phyloP scores from a whole-genome alignment of 129 eudicot species.

The Kitagawia praeruptora region DNA sequence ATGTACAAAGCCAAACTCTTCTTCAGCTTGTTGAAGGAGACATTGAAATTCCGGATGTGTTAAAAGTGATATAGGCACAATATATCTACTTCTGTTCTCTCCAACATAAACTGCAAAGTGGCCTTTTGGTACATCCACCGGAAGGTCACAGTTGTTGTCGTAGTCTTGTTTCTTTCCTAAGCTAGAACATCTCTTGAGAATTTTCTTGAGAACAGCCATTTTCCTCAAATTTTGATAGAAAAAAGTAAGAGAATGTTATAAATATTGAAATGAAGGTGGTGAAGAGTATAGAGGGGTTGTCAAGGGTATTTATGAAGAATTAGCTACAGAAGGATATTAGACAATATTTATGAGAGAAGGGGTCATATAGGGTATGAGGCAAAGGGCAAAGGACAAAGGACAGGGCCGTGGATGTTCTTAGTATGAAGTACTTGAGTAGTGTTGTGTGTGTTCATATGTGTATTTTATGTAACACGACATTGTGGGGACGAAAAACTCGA shows the following conservation, averaged over 20 bases:
- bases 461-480: slow-evolving; percentile 29
- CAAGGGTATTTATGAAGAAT: slow-evolving; percentile 51
- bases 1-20: slow-evolving; percentile 6
- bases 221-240: too few relatives aligned
- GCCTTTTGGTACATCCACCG: slow-evolving; percentile 8
- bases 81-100: slow-evolving; percentile 5
- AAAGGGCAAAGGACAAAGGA: slow-evolving; percentile 18
- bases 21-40: slow-evolving; percentile 9
- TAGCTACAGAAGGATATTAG: neutral
- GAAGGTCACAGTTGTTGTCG: neutral
- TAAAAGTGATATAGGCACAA: slow-evolving; percentile 4
- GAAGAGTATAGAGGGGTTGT: slow-evolving; percentile 21
- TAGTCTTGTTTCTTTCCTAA: slow-evolving; percentile 29
- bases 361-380: slow-evolving; percentile 28
- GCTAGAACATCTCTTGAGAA: slow-evolving; percentile 20
- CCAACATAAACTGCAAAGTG: slow-evolving; percentile 14
- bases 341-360: neutral
- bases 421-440: neutral
- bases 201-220: slow-evolving; percentile 18
- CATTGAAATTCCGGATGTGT: neutral
- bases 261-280: slow-evolving; percentile 10
- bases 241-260: neutral
- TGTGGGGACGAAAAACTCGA: slow-evolving; percentile 41
- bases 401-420: slow-evolving; percentile 34
- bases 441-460: slow-evolving; percentile 16